Conservation (phyloP, 192 early-diverging fungal species). For the Coemansia biformis region DNA sequence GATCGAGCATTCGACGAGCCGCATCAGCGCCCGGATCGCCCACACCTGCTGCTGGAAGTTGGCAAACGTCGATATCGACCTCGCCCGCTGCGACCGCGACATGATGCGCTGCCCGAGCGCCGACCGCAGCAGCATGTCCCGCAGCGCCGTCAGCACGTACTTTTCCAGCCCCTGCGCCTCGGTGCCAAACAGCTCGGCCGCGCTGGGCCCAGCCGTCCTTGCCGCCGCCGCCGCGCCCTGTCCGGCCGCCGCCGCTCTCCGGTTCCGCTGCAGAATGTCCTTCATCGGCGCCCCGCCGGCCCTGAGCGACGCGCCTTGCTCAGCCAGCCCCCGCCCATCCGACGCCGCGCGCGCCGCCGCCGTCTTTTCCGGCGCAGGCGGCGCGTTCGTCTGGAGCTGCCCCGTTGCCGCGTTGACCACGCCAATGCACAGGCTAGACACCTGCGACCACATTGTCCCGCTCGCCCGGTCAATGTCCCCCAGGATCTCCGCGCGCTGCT, state of each 20-base stretch:
- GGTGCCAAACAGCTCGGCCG: slow-evolving; percentile 30
- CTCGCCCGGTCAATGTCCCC: slow-evolving; percentile 34
- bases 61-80: slow-evolving; percentile 25
- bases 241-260: neutral
- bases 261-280: slow-evolving; percentile 28
- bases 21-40: slow-evolving; percentile 41
- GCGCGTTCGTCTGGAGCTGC: slow-evolving; percentile 23
- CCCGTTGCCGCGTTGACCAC: slow-evolving; percentile 29
- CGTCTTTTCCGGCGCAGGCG: slow-evolving; percentile 8
- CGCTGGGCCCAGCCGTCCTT: neutral
- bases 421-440: slow-evolving; percentile 34
- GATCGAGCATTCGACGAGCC: slow-evolving; percentile 40
- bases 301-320: slow-evolving; percentile 3
- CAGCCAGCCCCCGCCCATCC: neutral
- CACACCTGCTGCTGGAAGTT: slow-evolving; percentile 50
- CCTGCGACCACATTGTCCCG: slow-evolving; percentile 40
- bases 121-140: slow-evolving; percentile 38
- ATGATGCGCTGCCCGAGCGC: slow-evolving; percentile 28
- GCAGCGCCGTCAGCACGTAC: slow-evolving; percentile 39
- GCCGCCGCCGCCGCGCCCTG: no score
- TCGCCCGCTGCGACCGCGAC: slow-evolving; percentile 20
- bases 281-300: slow-evolving; percentile 34
- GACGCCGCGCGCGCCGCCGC: no score
- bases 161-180: slow-evolving; percentile 49
- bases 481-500: slow-evolving; percentile 31